Percentiles rank a stretch among this genome's conserved stretches.
These are phyloP conservation scores for Canavalia ensiformis DNA, from an alignment of 306 rosid species.

Conservation along the genomic window DNA sequence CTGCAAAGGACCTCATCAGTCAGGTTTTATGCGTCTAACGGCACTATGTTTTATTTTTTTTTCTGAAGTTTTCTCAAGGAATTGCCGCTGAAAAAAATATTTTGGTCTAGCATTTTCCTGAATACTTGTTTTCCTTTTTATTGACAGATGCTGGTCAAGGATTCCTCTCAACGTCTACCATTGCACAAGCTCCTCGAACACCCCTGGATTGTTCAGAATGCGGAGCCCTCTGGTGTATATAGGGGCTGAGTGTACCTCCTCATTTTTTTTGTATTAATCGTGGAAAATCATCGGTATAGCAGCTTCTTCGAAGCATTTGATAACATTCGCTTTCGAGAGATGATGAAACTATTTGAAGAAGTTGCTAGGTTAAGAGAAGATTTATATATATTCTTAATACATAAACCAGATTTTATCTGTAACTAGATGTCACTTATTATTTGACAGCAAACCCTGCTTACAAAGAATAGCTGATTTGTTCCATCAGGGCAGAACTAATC, in stretches of 20 bases:
- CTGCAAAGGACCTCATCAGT: constrained; percentile 94
- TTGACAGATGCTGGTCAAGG: constrained; percentile 92
- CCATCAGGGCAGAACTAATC: too few relatives aligned
- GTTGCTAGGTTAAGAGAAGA: constrained; percentile 17
- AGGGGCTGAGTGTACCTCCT: constrained; percentile 54
- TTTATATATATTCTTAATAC: not conserved
- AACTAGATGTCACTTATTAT: constrained; percentile 23
- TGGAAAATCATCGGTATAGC: constrained; percentile 27
- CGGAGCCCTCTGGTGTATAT: constrained; percentile 92
- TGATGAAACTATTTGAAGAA: constrained; percentile 45
- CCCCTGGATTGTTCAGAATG: constrained; percentile 97
- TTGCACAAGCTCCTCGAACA: constrained; percentile 95
- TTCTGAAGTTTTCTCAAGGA: not conserved
- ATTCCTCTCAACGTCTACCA: constrained; percentile 82
- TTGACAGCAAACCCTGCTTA: constrained; percentile 31
- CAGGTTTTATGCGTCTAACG: constrained; percentile 62
- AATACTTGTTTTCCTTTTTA: not conserved
- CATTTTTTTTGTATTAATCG: not conserved
- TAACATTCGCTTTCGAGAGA: constrained; percentile 26
- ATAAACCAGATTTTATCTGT: too few relatives aligned
- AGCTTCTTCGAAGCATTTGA: constrained; percentile 39
- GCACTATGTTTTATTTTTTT: not conserved
- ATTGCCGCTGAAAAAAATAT: constrained; percentile 12
- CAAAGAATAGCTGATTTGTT: not conserved
- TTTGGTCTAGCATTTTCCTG: constrained; percentile 21